Conservation (phyloP, 495 filamentous ascomycete species). For the Apiosordaria backusii region DNA sequence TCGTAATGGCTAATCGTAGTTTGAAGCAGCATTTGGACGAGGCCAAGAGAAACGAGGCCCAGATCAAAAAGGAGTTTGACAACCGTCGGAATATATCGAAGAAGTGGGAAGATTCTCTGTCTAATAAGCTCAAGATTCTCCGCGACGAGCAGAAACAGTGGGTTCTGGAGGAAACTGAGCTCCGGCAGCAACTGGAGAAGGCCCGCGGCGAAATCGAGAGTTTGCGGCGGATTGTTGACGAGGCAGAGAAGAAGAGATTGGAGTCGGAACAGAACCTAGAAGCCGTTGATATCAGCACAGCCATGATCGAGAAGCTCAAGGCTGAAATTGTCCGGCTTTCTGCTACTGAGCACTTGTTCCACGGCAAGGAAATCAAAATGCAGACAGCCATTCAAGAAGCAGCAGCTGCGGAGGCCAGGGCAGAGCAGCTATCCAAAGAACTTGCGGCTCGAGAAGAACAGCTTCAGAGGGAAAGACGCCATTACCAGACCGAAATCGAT, state of each 20-base stretch:
- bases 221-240: conserved; percentile 55
- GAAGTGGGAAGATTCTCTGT: conserved; percentile 67
- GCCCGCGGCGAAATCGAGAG: conserved; percentile 51
- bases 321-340: conserved; percentile 56
- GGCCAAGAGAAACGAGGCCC: conserved; percentile 58
- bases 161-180: conserved; percentile 48
- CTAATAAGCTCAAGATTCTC: conserved; percentile 53
- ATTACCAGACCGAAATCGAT: conserved; percentile 44
- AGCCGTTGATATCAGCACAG: conserved; percentile 54
- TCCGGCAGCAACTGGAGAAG: conserved; percentile 52
- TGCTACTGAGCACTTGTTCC: conserved; percentile 51
- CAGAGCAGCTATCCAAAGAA: conserved; percentile 49
- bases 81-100: conserved; percentile 61
- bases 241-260: conserved; percentile 59
- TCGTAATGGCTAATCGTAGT: conserved; percentile 68
- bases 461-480: conserved; percentile 40
- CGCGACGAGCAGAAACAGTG: conserved; percentile 67
- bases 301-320: conserved; percentile 57
- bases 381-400: conserved; percentile 48
- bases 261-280: conserved; percentile 56
- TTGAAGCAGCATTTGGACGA: conserved; percentile 64
- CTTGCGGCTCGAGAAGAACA: conserved; percentile 53
- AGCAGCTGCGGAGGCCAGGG: conserved; percentile 48
- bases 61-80: conserved; percentile 61
- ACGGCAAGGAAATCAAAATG: conserved; percentile 55